Conservation (phyloP, 108 stramenopile species). For the Cafeteria roenbergensis region DNA sequence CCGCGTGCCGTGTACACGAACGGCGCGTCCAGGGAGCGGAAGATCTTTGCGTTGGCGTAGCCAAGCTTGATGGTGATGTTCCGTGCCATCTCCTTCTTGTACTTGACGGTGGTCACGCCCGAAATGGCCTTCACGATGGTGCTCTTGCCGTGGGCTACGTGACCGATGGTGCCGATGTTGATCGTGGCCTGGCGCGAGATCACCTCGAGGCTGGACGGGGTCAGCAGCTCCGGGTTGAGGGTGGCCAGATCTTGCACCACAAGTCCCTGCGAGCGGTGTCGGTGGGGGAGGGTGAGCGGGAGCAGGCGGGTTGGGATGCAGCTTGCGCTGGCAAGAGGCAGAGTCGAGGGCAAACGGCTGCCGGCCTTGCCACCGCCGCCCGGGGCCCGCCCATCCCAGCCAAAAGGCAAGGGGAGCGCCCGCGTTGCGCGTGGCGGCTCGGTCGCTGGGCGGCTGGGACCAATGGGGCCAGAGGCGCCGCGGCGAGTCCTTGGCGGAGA, state of each 20-base stretch:
- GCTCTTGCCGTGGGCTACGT: conserved; percentile 95
- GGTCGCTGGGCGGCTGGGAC: too few species aligned
- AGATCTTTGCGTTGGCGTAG: conserved; percentile 99
- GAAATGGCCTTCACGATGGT: conserved; percentile 96
- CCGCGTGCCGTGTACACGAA: conserved; percentile 68
- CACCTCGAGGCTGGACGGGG: conserved; percentile 46
- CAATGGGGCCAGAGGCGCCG: too few species aligned
- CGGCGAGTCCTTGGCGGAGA: too few species aligned
- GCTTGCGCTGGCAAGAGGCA: too few species aligned
- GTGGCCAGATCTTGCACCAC: conserved; percentile 20
- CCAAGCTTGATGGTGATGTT: conserved; percentile 99
- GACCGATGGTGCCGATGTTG: conserved; percentile 98
- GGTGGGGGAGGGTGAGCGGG: too few species aligned
- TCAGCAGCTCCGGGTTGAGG: conserved; percentile 33
- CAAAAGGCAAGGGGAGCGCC: too few species aligned
- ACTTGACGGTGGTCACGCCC: conserved; percentile 94
- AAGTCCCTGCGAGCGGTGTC: conserved; percentile 8
- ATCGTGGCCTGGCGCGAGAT: conserved; percentile 97
- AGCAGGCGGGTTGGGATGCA: too few species aligned
- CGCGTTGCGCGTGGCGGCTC: too few species aligned
- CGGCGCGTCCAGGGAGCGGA: conserved; percentile 9
- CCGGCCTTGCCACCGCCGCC: too few species aligned
- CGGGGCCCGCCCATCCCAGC: too few species aligned
- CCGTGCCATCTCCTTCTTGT: conserved; percentile 96
- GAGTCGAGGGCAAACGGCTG: too few species aligned